These are phyloP conservation scores for maize (Zea mays) DNA, from an alignment of 176 grass and related monocot genomes.

Conservation along the genomic window DNA sequence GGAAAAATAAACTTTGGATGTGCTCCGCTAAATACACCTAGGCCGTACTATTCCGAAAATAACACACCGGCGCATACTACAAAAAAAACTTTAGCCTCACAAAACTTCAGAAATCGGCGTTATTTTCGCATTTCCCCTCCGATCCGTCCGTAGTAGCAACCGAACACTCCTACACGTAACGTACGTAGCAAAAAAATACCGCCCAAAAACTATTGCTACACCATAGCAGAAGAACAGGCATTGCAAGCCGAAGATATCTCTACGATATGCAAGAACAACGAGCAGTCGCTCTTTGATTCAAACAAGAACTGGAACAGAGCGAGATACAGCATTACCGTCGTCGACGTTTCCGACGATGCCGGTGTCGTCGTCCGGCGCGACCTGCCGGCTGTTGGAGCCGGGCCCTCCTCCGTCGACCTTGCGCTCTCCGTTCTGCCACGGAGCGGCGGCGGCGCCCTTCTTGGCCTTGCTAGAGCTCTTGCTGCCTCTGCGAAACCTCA, in stretches of 20 bases:
- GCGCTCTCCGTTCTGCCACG: slow-evolving; percentile 6
- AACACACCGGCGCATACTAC: background rate
- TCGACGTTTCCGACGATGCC: background rate
- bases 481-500: slow-evolving; percentile 28
- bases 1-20: background rate
- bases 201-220: background rate
- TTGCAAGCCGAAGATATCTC: background rate
- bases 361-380: slow-evolving; percentile 15
- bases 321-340: background rate
- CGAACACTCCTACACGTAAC: background rate
- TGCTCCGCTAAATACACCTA: background rate
- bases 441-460: slow-evolving; percentile 16
- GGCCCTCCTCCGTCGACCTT: slow-evolving; percentile 8
- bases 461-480: slow-evolving; percentile 33
- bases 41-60: background rate
- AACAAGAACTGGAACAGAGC: background rate
- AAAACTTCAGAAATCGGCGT: background rate
- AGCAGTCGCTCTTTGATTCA: background rate
- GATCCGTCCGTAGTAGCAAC: background rate
- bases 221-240: background rate
- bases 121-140: background rate
- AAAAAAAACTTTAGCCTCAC: background rate
- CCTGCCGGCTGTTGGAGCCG: slow-evolving; percentile 36
- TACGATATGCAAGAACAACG: background rate
- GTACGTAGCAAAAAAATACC: too few species aligned